A percentile compares a stretch with the other conserved stretches of the same genome.
phyloP scores from a whole-genome alignment of 2,329 filamentous ascomycete species.

The Neonectria coccinea region DNA sequence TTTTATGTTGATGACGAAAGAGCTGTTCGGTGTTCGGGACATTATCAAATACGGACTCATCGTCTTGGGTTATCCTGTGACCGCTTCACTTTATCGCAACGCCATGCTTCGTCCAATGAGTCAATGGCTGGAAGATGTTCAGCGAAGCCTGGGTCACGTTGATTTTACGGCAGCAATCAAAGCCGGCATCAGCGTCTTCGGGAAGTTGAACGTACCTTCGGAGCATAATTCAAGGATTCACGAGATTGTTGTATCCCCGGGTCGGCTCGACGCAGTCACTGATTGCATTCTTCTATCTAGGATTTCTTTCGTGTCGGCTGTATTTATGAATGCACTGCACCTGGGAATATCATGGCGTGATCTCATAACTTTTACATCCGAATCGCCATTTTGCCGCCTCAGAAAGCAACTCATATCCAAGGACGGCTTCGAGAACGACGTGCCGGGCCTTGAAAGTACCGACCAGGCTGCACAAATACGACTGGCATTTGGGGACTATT shows the following conservation, averaged over 20 bases:
- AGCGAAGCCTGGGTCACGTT: slow-evolving; percentile 5
- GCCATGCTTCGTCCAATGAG: slow-evolving; percentile 13
- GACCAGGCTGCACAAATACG: neutral
- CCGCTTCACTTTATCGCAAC: slow-evolving; percentile 5
- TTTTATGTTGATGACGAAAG: slow-evolving; percentile 11
- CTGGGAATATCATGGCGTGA: slow-evolving; percentile 11
- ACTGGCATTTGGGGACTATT: neutral
- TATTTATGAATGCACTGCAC: slow-evolving; percentile 8
- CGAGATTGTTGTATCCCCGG: neutral
- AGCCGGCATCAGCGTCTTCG: slow-evolving; percentile 11
- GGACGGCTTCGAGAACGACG: neutral
- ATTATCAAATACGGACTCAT: slow-evolving; percentile 20
- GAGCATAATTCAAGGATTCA: neutral
- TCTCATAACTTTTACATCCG: slow-evolving; percentile 6
- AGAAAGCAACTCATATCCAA: neutral
- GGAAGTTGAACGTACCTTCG: slow-evolving; percentile 10
- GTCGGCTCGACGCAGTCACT: neutral
- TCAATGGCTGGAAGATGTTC: slow-evolving; percentile 8
- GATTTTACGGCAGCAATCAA: slow-evolving; percentile 9
- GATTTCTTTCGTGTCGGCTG: slow-evolving; percentile 10
- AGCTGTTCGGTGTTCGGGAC: slow-evolving; percentile 16
- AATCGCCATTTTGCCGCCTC: slow-evolving; percentile 12
- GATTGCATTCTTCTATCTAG: slow-evolving; percentile 12
- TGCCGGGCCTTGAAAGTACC: neutral
- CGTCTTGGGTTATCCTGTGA: slow-evolving; percentile 14